Base-by-base conservation (phyloP, 2,329 filamentous ascomycete species). In the Capronia epimyces region DNA sequence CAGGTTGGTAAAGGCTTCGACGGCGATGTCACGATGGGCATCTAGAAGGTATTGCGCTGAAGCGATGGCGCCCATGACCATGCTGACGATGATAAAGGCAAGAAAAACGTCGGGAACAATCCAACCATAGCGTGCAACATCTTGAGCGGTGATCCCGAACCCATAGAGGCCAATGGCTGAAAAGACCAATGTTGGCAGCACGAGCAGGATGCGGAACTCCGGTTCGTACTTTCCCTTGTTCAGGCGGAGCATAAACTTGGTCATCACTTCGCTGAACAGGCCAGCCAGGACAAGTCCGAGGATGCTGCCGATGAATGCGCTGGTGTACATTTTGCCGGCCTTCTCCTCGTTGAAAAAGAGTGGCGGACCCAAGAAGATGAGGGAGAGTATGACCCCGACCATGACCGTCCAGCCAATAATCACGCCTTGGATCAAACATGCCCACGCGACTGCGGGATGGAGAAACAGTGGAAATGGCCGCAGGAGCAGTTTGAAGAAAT, bases 331-430 rank as follows among this genome's bases (percentile, higher is more conserved):
- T 66, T 91, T 89, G n/a, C 90, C 90, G 1, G 87, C 88, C 63
- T 87, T 71, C 46, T 87, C 81, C 69, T 93, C 84, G 61, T 81
- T 75, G 79, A 90, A 95, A 74, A 82, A 93, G 34, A 90, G 79
- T 1, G 88, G 87, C 1, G 85, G 84, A 1, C 84, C 83, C 41
- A 94, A 77, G 71, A 93, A 91, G 59, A 94, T 83, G 52, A 84
- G 81, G n/a, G 84, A 86, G 40, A 94, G 72, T 59, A 93, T 82
- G 54, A 93, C 84, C 50, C 87, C 86, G 58, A 95, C 91, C 64
- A 96, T 88, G 13, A 96, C 87, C 1, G 90, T 95, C 90, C 91
- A 97, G 58, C 90, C 91, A 63, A 96, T 95, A 64, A 95, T 81
- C 3, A 87, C 81, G 13, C 90, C 90, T 75, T 95, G 90, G 43